Evolutionary conservation across 2,329 filamentous ascomycete species (phyloP).

Genomic region (Sphaceloma murrayae): DNA sequence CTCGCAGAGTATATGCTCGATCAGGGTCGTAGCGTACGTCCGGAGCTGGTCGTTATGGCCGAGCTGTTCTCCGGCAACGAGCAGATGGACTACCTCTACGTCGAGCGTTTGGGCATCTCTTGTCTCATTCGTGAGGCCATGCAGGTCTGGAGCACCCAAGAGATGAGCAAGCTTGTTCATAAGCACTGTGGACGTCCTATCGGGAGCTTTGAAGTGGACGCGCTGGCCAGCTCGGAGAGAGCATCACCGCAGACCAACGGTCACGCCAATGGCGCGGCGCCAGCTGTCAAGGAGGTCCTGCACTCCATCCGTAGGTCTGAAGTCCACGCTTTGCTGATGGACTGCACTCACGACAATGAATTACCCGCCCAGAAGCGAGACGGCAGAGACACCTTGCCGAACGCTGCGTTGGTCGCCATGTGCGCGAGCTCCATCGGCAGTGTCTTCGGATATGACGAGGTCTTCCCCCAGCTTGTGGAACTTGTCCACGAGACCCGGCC

Average conservation of each 20-base stretch:
- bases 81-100: slow-evolving; percentile 91
- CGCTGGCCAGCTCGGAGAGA: slow-evolving; percentile 57
- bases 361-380: slow-evolving; percentile 91
- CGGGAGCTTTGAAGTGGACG: slow-evolving; percentile 92
- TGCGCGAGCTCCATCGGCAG: slow-evolving; percentile 90
- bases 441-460: slow-evolving; percentile 95
- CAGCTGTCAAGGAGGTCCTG: slow-evolving; percentile 52
- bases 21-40: slow-evolving; percentile 77
- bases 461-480: slow-evolving; percentile 89
- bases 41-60: slow-evolving; percentile 83
- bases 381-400: slow-evolving; percentile 85
- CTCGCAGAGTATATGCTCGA: slow-evolving; percentile 94
- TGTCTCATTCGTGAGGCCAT: slow-evolving; percentile 93
- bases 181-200: slow-evolving; percentile 88
- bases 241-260: slow-evolving; percentile 25
- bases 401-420: slow-evolving; percentile 90
- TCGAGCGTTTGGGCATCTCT: slow-evolving; percentile 82
- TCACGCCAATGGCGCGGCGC: slow-evolving; percentile 27
- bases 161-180: slow-evolving; percentile 87
- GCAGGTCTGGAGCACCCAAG: slow-evolving; percentile 93
- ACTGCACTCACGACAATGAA: slow-evolving; percentile 98
- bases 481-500: slow-evolving; percentile 79
- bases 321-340: slow-evolving; percentile 94
- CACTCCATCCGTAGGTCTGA: slow-evolving; percentile 77
- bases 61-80: slow-evolving; percentile 95